Evolutionary conservation across 345 rosid species (phyloP).

Genomic region (Eucalyptus lansdowneana): DNA sequence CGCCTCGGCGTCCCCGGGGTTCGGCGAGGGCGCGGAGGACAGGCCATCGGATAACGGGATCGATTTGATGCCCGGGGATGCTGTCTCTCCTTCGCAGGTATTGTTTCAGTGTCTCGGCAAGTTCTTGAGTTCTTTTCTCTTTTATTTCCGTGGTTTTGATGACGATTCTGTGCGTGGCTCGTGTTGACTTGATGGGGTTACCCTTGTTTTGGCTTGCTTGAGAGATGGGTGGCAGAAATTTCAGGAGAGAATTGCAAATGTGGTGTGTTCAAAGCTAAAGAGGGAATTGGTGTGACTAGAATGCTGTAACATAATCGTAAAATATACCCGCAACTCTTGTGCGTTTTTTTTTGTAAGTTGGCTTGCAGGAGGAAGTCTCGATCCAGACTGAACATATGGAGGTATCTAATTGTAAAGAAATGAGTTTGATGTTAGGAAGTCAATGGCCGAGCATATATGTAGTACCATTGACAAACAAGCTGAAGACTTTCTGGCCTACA

Average conservation of each 20-base stretch:
- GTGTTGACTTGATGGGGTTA: not conserved
- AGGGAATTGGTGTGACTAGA: not conserved
- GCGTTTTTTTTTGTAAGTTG: not conserved
- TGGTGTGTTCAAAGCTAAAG: not conserved
- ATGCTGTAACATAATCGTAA: not conserved
- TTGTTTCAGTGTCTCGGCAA: not conserved
- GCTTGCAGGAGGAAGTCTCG: not conserved
- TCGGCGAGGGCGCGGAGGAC: constrained; percentile 30
- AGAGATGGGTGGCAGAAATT: not conserved
- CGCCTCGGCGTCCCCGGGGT: constrained; percentile 22
- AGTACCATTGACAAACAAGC: not conserved
- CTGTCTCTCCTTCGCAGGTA: constrained; percentile 45
- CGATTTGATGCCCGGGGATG: constrained; percentile 25
- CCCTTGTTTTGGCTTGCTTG: not conserved
- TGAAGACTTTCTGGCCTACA: not conserved
- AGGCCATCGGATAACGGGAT: constrained; percentile 13
- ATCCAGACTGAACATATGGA: not conserved
- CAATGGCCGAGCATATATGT: not conserved
- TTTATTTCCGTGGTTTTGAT: not conserved
- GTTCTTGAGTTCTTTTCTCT: not conserved
- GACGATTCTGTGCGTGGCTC: not conserved
- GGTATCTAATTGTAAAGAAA: not conserved
- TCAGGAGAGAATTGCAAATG: not conserved
- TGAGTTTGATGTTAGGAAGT: not conserved
- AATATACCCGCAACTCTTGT: not conserved